These are phyloP conservation scores for Cyberlindnera mrakii DNA, from an alignment of 805 yeast genomes.

Conservation along the genomic window DNA sequence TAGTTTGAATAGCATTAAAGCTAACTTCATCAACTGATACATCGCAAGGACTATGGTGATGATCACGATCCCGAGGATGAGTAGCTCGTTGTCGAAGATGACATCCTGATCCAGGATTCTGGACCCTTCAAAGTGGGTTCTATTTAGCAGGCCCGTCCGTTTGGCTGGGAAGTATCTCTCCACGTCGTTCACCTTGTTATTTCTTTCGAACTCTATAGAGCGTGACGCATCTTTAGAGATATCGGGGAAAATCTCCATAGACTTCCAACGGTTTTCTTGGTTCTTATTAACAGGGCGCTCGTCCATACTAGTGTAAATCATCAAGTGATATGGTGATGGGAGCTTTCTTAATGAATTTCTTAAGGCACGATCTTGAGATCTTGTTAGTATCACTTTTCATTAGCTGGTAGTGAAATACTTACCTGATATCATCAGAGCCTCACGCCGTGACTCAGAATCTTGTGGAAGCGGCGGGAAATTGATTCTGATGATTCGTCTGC, in stretches of 20 bases:
- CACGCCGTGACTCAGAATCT: constrained; percentile 25
- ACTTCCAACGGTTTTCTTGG: constrained; percentile 28
- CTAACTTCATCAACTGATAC: constrained; percentile 1
- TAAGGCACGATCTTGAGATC: constrained; percentile 28
- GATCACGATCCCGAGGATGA: constrained; percentile 33
- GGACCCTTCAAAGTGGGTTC: constrained; percentile 24
- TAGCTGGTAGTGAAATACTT: constrained; percentile 18
- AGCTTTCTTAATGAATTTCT: constrained; percentile 54
- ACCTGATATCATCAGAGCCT: constrained; percentile 35
- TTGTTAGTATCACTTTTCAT: constrained; percentile 7
- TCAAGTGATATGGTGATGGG: constrained; percentile 68
- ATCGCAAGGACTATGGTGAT: constrained; percentile 5
- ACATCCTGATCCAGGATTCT: constrained; percentile 39
- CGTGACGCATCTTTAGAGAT: constrained; percentile 47
- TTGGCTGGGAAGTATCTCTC: constrained; percentile 26
- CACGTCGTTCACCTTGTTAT: constrained; percentile 30
- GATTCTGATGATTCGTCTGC: constrained; percentile 55
- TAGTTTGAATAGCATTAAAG: neutral
- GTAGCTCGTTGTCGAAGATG: constrained; percentile 43
- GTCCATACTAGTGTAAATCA: constrained; percentile 47
- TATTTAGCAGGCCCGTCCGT: constrained; percentile 28
- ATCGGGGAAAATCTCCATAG: constrained; percentile 46
- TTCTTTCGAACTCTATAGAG: constrained; percentile 46
- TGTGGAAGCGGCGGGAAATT: constrained; percentile 47
- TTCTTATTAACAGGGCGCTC: constrained; percentile 21